Evolutionary conservation across 164 flowering plant species (phyloP).

Genomic region (Protea cynaroides): DNA sequence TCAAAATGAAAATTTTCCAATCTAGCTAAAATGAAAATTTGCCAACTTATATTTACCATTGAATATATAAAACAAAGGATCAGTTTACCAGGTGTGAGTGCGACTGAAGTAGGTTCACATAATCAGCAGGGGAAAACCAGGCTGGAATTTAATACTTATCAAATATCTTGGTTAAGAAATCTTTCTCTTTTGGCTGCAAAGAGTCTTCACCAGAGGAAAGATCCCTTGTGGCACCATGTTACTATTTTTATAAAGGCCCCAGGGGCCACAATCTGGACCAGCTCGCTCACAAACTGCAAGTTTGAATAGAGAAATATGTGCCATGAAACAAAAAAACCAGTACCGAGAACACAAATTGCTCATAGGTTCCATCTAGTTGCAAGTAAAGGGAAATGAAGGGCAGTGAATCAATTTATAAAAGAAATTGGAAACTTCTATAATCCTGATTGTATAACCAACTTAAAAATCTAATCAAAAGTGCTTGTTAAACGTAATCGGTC

Average conservation of each 20-base stretch:
- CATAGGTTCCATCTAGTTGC: background rate
- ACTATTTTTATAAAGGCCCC: slow-evolving; percentile 83
- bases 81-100: slow-evolving; percentile 53
- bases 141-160: slow-evolving; percentile 72
- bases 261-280: slow-evolving; percentile 83
- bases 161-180: slow-evolving; percentile 57
- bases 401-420: too few species aligned
- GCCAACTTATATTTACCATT: too few species aligned
- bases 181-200: slow-evolving; percentile 55
- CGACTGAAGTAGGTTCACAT: slow-evolving; percentile 57
- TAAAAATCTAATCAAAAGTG: too few species aligned
- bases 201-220: slow-evolving; percentile 60
- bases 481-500: too few species aligned
- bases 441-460: too few species aligned
- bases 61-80: too few species aligned
- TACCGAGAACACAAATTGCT: background rate
- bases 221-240: slow-evolving; percentile 91
- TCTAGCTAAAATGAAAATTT: too few species aligned
- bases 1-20: too few species aligned
- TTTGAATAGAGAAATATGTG: background rate
- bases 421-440: too few species aligned
- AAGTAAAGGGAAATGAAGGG: background rate
- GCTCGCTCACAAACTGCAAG: slow-evolving; percentile 74
- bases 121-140: slow-evolving; percentile 92
- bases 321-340: background rate